These are phyloP conservation scores for Agaricales sp. DNA, from an alignment of 1,284 basidiomycete genomes.

Conservation along the genomic window DNA sequence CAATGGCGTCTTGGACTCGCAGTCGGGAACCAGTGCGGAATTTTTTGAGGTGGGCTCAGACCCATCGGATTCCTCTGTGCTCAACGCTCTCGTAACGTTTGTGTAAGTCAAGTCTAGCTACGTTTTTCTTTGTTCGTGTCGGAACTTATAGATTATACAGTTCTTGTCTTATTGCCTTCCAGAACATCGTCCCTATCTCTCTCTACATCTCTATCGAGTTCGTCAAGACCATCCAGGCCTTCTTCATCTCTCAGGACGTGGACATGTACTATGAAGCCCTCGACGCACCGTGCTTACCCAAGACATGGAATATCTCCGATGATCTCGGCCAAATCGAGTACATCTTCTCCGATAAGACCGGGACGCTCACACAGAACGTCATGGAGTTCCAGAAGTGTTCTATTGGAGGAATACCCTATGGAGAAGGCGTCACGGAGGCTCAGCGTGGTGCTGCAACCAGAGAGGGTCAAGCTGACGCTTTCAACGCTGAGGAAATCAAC, in stretches of 20 bases:
- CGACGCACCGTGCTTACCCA: constrained; percentile 86
- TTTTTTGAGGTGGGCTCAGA: constrained; percentile 66
- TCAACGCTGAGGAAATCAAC: constrained; percentile 64
- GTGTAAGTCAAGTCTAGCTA: constrained; percentile 57
- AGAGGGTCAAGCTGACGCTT: constrained; percentile 55
- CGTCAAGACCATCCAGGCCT: constrained; percentile 96
- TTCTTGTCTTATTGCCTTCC: constrained; percentile 87
- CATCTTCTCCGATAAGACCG: constrained; percentile 96
- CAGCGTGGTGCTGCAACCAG: constrained; percentile 87
- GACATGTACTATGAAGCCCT: constrained; percentile 94
- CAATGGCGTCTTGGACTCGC: constrained; percentile 64
- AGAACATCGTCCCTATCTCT: constrained; percentile 96
- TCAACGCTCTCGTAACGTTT: constrained; percentile 87
- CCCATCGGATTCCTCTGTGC: constrained; percentile 46
- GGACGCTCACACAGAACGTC: constrained; percentile 90
- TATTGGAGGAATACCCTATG: constrained; percentile 76
- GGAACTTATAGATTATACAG: constrained; percentile 24
- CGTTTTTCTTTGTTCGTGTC: constrained; percentile 4
- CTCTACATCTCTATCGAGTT: constrained; percentile 98
- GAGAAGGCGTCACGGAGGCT: constrained; percentile 92
- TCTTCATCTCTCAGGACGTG: constrained; percentile 93
- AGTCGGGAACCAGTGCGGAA: constrained; percentile 55
- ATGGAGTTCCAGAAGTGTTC: constrained; percentile 99
- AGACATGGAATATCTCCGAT: constrained; percentile 98
- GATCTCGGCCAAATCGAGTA: constrained; percentile 98